Base-by-base conservation (phyloP, 148 eudicot genomes). In the Polygonum aviculare region DNA sequence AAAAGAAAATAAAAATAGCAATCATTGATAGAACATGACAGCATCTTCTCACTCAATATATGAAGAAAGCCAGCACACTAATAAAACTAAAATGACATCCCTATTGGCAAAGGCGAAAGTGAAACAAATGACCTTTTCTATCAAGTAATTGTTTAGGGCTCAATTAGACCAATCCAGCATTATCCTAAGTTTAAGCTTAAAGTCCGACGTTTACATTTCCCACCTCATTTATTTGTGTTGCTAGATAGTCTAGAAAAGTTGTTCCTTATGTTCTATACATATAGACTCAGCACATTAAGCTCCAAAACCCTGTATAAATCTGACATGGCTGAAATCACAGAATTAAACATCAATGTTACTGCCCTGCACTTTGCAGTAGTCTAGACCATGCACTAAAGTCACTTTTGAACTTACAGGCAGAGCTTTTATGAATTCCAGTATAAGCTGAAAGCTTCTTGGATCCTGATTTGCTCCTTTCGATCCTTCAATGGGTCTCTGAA, bases 371-470 rank as follows among this genome's bases (percentile, higher is more conserved):
- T 19, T 55, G 19, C 62, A 55, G 31, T 18, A 67, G 72, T 11
- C 72, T 39, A 21, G 14, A 33, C 39, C 40, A 67, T 39, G 40
- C 18, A 33, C 48, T 8, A 71, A 40, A 40, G 33, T 51, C 18
- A 14, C 65, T 59, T 65, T 38, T 33, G 35, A 59, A 87, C 95
- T 86, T 83, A 94, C 98, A 9, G 98, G 98, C 78, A 92, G 85
- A 74, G 97, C 98, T 84, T 94, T 94, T 44, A 94, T 88, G 76
- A 90, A 94, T 78, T 92, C 98, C 80, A 95, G 51, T 74, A 89
- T 90, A 48, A 95, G 81, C 82, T 92, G 83, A 72, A 95, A 95
- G 84, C 87, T 89, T 87, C 98, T 90, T 75, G 89, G 82, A 78
- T 95, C 98, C 71, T 92, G 94, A 59, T 90, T 87, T 69, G 39